Evolutionary conservation across 805 yeast genomes (phyloP), one percentile per base, ranked within the genome.

Genomic region (Saccharomycopsis malanga): DNA sequence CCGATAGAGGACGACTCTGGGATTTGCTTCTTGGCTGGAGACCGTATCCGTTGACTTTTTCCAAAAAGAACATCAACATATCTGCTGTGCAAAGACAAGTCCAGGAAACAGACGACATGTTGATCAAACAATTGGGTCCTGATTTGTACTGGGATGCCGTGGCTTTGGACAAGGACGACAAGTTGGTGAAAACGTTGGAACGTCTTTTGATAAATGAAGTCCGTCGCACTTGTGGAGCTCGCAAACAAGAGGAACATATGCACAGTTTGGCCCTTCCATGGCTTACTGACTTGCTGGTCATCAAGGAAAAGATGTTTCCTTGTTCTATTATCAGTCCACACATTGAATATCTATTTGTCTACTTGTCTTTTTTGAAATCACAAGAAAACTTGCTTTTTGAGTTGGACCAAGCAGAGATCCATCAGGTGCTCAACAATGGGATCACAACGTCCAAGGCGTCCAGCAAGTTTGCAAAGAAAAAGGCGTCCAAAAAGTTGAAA

Each of bases 1-100:
- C 71, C 49, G 96, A 87, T 62, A 66, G 96, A 44, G 96, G 93
- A 10, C 71, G 96, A 52, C 71, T 87, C 4, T 89, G 98, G 98
- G 98, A 89, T 65, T 66, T 79, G 53, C 63, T 88, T 39, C 63
- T 89, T 22, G 95, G 96, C 1, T 87, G 89, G 79, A 72, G 89
- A 56, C 69, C 70, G 9, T 12, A 14, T 18, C 39, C 39, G 18
- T 32, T 18, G 6, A 9, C 12, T 6, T n/a, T 32, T 6, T 32
- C 36, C 29, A 23, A 24, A 12, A 17, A 21, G 14, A 20, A n/a
- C 6, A 39, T 39, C 21, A 32, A 20, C 18, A 4, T 15, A 7
- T 4, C 42, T 10, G 18, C 20, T 5, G n/a, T n/a, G n/a, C 46
- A 42, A 18, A 27, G 34, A 17, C 34, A 42, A 22, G 34, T 23